Conservation (phyloP, 2,329 filamentous ascomycete species). For the Colletotrichum tamarilloi region DNA sequence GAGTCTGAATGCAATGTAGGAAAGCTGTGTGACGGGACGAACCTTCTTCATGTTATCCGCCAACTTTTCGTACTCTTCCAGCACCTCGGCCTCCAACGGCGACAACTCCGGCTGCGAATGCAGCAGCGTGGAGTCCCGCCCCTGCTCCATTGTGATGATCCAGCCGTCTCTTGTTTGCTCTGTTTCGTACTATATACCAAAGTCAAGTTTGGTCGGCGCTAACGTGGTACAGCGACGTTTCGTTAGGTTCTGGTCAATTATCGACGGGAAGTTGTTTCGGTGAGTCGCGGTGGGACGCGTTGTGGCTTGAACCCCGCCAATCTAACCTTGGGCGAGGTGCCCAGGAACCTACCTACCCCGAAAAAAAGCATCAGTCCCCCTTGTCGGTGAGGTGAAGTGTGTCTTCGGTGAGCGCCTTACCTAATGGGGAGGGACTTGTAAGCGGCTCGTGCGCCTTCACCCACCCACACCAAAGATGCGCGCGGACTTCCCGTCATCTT, state of each 20-base stretch:
- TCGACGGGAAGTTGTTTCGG: slow-evolving; percentile 14
- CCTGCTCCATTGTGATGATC: slow-evolving; percentile 26
- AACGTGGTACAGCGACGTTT: slow-evolving; percentile 1
- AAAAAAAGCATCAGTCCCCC: background rate
- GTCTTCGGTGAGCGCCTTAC: slow-evolving; percentile 1
- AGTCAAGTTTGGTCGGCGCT: background rate
- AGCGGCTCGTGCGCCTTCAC: slow-evolving; percentile 17
- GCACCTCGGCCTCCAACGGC: slow-evolving; percentile 90
- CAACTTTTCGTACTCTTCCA: slow-evolving; percentile 91
- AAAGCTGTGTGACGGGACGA: slow-evolving; percentile 38
- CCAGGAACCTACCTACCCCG: background rate
- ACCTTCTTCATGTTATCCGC: slow-evolving; percentile 94
- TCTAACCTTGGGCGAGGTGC: background rate
- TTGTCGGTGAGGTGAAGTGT: background rate
- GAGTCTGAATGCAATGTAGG: background rate
- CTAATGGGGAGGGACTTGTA: background rate
- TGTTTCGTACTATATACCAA: background rate
- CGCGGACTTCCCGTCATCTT: background rate
- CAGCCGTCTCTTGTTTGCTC: too few relatives aligned
- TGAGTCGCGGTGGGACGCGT: slow-evolving; percentile 32
- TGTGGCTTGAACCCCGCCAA: slow-evolving; percentile 24
- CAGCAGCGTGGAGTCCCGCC: slow-evolving; percentile 41
- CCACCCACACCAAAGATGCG: background rate
- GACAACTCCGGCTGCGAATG: slow-evolving; percentile 68
- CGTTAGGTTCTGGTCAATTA: background rate